Percentiles rank a stretch among this genome's conserved stretches.
These are phyloP conservation scores for Venturia oleaginea DNA, from an alignment of 2,329 filamentous ascomycete species.

Conservation along the genomic window DNA sequence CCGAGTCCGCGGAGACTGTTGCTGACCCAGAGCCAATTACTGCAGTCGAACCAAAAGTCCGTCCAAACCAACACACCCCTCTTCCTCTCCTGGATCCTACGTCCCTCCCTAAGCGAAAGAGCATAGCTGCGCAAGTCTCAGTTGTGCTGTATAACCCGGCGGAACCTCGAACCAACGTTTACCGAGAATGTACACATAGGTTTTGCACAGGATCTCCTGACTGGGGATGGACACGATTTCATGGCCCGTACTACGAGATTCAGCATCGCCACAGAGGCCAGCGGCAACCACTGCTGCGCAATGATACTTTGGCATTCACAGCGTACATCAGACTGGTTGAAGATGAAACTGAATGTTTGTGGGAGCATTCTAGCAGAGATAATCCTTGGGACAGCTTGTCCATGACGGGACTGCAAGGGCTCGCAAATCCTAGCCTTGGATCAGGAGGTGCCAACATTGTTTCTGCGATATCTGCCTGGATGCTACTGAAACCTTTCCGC, in stretches of 20 bases:
- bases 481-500: slow-evolving; percentile 51
- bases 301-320: slow-evolving; percentile 53
- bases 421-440: slow-evolving; percentile 19
- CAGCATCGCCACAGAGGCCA: slow-evolving; percentile 48
- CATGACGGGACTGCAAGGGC: slow-evolving; percentile 48
- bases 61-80: slow-evolving; percentile 25
- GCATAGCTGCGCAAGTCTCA: slow-evolving; percentile 50
- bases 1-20: slow-evolving; percentile 1
- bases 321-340: slow-evolving; percentile 52
- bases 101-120: slow-evolving; percentile 30
- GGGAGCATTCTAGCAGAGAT: slow-evolving; percentile 48
- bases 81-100: slow-evolving; percentile 28
- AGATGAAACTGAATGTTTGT: slow-evolving; percentile 51
- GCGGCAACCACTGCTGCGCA: slow-evolving; percentile 48
- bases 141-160: slow-evolving; percentile 55
- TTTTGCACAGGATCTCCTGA: slow-evolving; percentile 50
- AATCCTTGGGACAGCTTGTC: slow-evolving; percentile 49
- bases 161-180: slow-evolving; percentile 50
- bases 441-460: slow-evolving; percentile 35
- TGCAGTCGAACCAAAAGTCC: neutral
- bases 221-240: slow-evolving; percentile 56
- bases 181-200: slow-evolving; percentile 48
- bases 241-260: slow-evolving; percentile 50
- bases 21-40: slow-evolving; percentile 9
- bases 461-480: slow-evolving; percentile 48